Percentiles rank a stretch among this genome's conserved stretches.
Evolutionary conservation across 78 protist genomes (phyloP).

Genomic region (Dictyostelium firmibasis): DNA sequence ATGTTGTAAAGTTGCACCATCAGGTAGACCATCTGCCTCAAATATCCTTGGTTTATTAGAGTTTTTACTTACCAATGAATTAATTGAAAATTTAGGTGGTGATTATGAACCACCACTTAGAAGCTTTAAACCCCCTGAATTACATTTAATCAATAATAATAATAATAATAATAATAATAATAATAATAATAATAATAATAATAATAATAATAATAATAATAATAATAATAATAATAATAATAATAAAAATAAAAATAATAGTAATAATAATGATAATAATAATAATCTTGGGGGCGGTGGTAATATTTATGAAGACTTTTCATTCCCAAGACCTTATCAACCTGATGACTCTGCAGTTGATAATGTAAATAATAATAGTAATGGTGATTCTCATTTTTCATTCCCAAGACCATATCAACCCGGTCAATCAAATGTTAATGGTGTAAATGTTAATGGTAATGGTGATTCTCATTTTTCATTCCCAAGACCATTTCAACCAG

Average conservation of each 20-base stretch:
- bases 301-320: not conserved
- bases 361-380: not conserved
- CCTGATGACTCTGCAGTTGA: not conserved
- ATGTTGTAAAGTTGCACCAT: constrained; percentile 35
- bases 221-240: not conserved
- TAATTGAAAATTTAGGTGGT: not conserved
- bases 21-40: constrained; percentile 13
- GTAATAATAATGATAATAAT: not conserved
- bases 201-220: not conserved
- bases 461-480: constrained; percentile 38
- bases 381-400: constrained; percentile 26
- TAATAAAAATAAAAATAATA: not conserved
- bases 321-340: constrained; percentile 57
- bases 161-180: not conserved
- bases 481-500: constrained; percentile 52
- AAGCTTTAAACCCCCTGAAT: constrained; percentile 49
- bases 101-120: constrained; percentile 32
- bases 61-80: not conserved
- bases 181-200: not conserved
- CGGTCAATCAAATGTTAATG: not conserved
- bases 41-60: not conserved
- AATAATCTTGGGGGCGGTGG: not conserved
- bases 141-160: not conserved
- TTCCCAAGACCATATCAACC: constrained; percentile 67
- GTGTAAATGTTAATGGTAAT: not conserved